Percentiles rank a stretch among this genome's conserved stretches.
These are phyloP conservation scores for Cicer chorassanicum DNA, from an alignment of 306 rosid genomes.

Conservation along the genomic window DNA sequence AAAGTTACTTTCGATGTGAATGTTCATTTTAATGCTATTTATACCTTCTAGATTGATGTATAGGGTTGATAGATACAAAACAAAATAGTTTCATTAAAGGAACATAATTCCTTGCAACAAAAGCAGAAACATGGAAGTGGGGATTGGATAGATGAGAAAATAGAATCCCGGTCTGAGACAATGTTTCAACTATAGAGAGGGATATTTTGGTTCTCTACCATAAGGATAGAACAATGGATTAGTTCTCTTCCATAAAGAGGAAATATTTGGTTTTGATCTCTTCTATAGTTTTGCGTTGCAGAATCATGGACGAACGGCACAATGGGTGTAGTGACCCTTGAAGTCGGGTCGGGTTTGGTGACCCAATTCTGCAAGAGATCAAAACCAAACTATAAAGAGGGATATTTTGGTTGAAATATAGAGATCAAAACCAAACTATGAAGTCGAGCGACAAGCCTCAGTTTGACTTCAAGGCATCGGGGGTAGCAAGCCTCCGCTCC, in stretches of 20 bases:
- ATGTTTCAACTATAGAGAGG: background rate
- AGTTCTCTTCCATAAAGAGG: background rate
- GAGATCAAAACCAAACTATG: too few species aligned
- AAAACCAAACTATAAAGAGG: too few species aligned
- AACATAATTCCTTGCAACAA: constrained; percentile 1
- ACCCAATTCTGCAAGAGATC: too few species aligned
- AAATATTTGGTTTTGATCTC: background rate
- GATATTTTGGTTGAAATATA: too few species aligned
- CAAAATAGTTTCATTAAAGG: constrained; percentile 3
- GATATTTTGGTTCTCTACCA: background rate
- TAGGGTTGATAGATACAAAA: constrained; percentile 2
- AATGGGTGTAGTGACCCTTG: too few species aligned
- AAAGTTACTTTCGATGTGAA: background rate
- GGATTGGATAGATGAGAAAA: background rate
- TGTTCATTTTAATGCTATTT: background rate
- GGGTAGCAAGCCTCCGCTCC: too few species aligned
- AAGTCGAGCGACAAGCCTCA: too few species aligned
- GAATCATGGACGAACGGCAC: too few species aligned
- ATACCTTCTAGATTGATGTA: background rate
- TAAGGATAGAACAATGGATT: background rate
- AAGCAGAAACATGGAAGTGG: background rate
- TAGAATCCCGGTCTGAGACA: background rate
- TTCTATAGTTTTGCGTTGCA: background rate
- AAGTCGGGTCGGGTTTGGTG: too few species aligned
- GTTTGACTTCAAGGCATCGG: too few species aligned